Base-by-base conservation (phyloP, 177 flowering plant species). In the Vitis hybrid region DNA sequence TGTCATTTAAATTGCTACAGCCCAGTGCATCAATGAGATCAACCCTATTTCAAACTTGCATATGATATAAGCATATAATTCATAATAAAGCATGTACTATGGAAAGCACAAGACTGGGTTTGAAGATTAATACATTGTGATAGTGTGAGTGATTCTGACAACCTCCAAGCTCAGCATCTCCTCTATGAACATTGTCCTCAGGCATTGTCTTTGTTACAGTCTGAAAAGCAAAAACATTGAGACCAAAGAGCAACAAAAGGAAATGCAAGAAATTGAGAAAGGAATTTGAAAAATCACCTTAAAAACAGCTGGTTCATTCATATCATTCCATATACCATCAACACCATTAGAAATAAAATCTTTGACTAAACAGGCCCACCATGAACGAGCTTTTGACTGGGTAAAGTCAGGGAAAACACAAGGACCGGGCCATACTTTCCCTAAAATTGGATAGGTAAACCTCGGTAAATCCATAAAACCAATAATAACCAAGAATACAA, bases 271-370 rank as follows among this genome's bases (percentile, higher is more conserved):
- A 30, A 21, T 50, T 68, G 15, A 19, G 30, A 3, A n/a, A 59
- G 16, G 19, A 67, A 48, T 4, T 19, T 27, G 15, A 18, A 16
- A 3, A 56, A 64, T 74, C 62, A 90, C 98, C 95, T 88, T 92
- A 69, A 94, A 92, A 65, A 92, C 76, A 65, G 99, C 91, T 48
- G 99, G 99, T 75, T 94, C 99, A 81, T 94, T 94, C 99, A 94
- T 94, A 78, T 94, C 99, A 77, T 94, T 94, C 99, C 99, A 94
- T 79, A 94, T 89, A 55, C 98, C 98, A 84, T 92, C 98, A 77
- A 92, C 98, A 65, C 98, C 98, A 82, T 89, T 88, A 56, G 85
- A 76, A 72, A 76, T 56, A 50, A 94, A 94, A 59, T 91, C 95
- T 75, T 89, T 91, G 16, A 94, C 98, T 70, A 91, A 76, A 70